Conservation (phyloP, 1,284 basidiomycete genomes). For the Sanghuangporus sanghuang region DNA sequence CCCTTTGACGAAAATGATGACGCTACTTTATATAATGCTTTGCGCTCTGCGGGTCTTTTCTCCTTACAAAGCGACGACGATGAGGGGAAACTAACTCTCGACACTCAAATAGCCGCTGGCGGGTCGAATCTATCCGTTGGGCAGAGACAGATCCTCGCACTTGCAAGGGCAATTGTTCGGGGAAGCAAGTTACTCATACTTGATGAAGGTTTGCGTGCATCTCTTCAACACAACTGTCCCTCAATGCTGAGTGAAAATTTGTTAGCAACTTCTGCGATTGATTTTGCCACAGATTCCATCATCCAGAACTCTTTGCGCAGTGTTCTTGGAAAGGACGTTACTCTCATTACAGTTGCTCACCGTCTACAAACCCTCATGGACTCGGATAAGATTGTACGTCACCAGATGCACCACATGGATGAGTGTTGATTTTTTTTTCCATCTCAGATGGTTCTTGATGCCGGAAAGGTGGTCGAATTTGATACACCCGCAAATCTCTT, state of each 20-base stretch:
- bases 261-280: constrained; percentile 24
- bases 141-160: constrained; percentile 46
- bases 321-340: constrained; percentile 54
- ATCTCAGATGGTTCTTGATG: constrained; percentile 32
- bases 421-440: not conserved
- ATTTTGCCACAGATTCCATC: constrained; percentile 48
- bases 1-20: constrained; percentile 52
- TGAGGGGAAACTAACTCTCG: constrained; percentile 29
- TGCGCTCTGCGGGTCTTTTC: constrained; percentile 29
- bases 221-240: not conserved
- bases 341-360: constrained; percentile 69
- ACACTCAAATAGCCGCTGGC: constrained; percentile 29
- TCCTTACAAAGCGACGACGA: constrained; percentile 25
- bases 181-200: constrained; percentile 32
- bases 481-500: constrained; percentile 48
- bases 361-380: constrained; percentile 66
- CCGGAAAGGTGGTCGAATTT: constrained; percentile 36
- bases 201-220: constrained; percentile 26
- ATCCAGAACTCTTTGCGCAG: constrained; percentile 32
- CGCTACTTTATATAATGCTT: constrained; percentile 29
- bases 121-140: constrained; percentile 46
- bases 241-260: not conserved
- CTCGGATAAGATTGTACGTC: constrained; percentile 47
- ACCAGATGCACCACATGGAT: not conserved
- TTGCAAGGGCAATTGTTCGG: constrained; percentile 31